Evolutionary conservation across 176 grass and related monocot genomes (phyloP).

Genomic region (Oryza longistaminata): DNA sequence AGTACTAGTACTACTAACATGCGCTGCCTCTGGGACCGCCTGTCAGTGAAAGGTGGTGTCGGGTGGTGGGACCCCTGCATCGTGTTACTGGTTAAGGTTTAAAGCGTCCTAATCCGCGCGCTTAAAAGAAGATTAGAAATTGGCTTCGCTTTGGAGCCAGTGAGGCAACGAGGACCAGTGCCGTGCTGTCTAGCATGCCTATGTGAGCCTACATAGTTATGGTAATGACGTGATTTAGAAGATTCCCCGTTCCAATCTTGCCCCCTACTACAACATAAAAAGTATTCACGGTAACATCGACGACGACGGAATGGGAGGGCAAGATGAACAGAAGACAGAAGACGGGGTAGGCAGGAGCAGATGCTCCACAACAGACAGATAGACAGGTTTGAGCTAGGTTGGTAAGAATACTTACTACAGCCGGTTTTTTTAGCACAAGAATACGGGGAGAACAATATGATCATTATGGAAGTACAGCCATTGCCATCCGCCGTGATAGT

Average conservation of each 20-base stretch:
- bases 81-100: not conserved
- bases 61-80: no score
- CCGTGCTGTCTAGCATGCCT: not conserved
- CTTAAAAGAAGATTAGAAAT: not conserved
- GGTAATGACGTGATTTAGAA: not conserved
- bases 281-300: no score
- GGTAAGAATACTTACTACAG: not conserved
- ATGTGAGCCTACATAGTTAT: not conserved
- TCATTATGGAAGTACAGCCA: not conserved
- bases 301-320: no score
- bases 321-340: no score
- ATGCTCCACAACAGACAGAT: not conserved
- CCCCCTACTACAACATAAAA: not conserved
- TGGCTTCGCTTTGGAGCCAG: not conserved
- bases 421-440: not conserved
- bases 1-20: not conserved
- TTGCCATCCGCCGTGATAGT: not conserved
- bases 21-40: not conserved
- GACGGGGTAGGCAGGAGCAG: not conserved
- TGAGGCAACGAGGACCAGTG: not conserved
- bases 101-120: constrained; percentile 26
- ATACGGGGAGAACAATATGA: not conserved
- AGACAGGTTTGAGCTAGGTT: not conserved
- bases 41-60: constrained; percentile 16
- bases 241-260: not conserved